A percentile compares a stretch with the other conserved stretches of the same genome.
phyloP scores from a whole-genome alignment of 176 grass and related monocot species.

The Oryza longistaminata region DNA sequence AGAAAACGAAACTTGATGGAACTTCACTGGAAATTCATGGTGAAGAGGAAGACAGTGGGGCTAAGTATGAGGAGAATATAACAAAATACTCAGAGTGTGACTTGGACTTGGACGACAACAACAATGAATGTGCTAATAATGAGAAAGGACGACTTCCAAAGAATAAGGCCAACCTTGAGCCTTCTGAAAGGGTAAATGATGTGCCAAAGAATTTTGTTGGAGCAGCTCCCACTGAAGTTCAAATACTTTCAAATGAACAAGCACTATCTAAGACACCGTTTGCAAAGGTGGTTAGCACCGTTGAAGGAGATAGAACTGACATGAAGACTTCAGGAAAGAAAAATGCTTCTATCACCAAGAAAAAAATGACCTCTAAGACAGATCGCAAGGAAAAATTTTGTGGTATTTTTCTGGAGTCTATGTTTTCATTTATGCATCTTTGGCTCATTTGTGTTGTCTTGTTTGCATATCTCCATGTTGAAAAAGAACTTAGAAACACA shows the following conservation, averaged over 20 bases:
- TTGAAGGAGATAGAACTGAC: constrained; percentile 1
- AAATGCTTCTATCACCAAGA: constrained; percentile 28
- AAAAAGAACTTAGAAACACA: constrained; percentile 16
- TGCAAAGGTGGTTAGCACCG: constrained; percentile 17
- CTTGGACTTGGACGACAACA: not conserved
- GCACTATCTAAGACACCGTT: constrained; percentile 19
- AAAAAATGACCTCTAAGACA: constrained; percentile 35
- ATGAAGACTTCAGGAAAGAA: constrained; percentile 37
- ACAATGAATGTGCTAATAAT: constrained; percentile 30
- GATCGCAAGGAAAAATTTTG: constrained; percentile 32
- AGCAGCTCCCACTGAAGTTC: not conserved
- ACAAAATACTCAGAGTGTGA: constrained; percentile 31
- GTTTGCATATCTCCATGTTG: constrained; percentile 32
- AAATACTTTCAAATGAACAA: constrained; percentile 26
- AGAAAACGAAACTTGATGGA: constrained; percentile 41
- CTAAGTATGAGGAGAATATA: constrained; percentile 15
- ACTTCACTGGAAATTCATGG: constrained; percentile 15
- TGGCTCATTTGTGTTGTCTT: not conserved
- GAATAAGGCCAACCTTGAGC: constrained; percentile 1
- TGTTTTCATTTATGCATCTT: constrained; percentile 14
- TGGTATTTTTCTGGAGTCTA: constrained; percentile 46
- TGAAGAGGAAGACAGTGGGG: constrained; percentile 19
- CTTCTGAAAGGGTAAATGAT: constrained; percentile 13
- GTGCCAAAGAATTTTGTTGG: not conserved
- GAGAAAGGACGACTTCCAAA: constrained; percentile 23